Evolutionary conservation across 768 basidiomycete genomes (phyloP).

Genomic region (Leucocoprinus birnbaumii): DNA sequence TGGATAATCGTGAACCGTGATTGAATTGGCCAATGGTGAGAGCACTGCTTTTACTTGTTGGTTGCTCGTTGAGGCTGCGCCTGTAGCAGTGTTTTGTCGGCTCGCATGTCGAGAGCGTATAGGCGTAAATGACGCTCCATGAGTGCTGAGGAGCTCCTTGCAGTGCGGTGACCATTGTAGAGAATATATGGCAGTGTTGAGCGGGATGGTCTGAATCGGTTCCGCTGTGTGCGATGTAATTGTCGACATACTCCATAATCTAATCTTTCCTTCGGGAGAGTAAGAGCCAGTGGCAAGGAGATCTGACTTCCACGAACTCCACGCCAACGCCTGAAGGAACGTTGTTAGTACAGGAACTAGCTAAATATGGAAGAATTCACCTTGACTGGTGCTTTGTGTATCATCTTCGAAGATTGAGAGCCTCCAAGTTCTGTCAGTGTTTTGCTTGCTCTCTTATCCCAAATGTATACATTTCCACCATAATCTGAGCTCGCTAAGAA

Average conservation of each 20-base stretch:
- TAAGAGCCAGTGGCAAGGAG: conserved; percentile 74
- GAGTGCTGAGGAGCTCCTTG: conserved; percentile 88
- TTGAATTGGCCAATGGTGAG: conserved; percentile 59
- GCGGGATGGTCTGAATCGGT: conserved; percentile 61
- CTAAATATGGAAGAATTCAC: conserved; percentile 26
- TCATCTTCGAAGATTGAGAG: conserved; percentile 52
- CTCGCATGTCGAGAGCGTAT: conserved; percentile 1
- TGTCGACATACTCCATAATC: conserved; percentile 44
- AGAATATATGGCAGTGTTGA: conserved; percentile 67
- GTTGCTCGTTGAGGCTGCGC: neutral
- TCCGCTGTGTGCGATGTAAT: conserved; percentile 20
- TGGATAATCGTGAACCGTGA: conserved; percentile 79
- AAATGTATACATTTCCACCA: conserved; percentile 83
- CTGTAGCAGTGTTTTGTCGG: too few relatives aligned
- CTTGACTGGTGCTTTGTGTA: conserved; percentile 61
- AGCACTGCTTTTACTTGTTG: conserved; percentile 46
- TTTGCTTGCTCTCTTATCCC: conserved; percentile 62
- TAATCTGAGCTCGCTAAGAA: conserved; percentile 84
- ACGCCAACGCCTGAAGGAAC: conserved; percentile 63
- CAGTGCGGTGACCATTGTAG: conserved; percentile 83
- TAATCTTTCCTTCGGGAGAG: conserved; percentile 36
- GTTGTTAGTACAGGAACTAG: neutral
- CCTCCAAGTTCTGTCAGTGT: conserved; percentile 61
- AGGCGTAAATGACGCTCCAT: conserved; percentile 62
- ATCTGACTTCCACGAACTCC: conserved; percentile 84